Percentiles rank a stretch among this genome's conserved stretches.
phyloP scores from a whole-genome alignment of 129 eudicot species.

The Saussurea involucrata region DNA sequence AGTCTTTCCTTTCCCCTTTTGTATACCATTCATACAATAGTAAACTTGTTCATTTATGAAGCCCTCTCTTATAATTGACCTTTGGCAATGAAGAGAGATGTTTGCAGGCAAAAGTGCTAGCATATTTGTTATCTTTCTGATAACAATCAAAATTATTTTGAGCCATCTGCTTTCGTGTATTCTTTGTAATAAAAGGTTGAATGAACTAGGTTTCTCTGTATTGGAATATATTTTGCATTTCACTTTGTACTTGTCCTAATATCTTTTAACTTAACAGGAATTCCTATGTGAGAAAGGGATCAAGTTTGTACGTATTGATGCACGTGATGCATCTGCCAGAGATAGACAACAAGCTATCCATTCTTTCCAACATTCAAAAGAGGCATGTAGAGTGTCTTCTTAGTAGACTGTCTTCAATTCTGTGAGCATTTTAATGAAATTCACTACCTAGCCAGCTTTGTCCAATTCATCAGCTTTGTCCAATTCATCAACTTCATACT shows the following conservation, averaged over 20 bases:
- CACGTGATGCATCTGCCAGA: conserved; percentile 38
- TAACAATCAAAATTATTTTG: conserved; percentile 8
- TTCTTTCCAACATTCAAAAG: conserved; percentile 71
- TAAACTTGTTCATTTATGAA: background rate
- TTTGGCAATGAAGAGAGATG: background rate
- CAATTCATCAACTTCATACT: background rate
- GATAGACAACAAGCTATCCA: conserved; percentile 77
- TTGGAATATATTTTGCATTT: conserved; percentile 10
- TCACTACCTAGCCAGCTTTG: background rate
- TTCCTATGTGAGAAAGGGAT: conserved; percentile 66
- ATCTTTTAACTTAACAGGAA: conserved; percentile 42
- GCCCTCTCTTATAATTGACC: background rate
- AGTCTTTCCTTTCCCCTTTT: conserved; percentile 11
- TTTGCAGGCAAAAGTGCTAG: background rate
- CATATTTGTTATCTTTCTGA: background rate
- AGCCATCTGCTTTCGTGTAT: conserved; percentile 1
- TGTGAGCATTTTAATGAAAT: background rate
- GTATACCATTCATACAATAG: background rate
- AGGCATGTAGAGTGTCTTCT: conserved; percentile 42
- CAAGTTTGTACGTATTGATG: conserved; percentile 77
- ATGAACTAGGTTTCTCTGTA: background rate
- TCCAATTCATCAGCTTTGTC: background rate
- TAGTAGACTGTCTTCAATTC: background rate
- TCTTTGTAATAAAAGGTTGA: background rate
- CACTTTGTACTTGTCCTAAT: background rate